Evolutionary conservation across 2,329 filamentous ascomycete genomes (phyloP), one percentile per base, ranked within the genome.

Genomic region (Aspergillus sp.): DNA sequence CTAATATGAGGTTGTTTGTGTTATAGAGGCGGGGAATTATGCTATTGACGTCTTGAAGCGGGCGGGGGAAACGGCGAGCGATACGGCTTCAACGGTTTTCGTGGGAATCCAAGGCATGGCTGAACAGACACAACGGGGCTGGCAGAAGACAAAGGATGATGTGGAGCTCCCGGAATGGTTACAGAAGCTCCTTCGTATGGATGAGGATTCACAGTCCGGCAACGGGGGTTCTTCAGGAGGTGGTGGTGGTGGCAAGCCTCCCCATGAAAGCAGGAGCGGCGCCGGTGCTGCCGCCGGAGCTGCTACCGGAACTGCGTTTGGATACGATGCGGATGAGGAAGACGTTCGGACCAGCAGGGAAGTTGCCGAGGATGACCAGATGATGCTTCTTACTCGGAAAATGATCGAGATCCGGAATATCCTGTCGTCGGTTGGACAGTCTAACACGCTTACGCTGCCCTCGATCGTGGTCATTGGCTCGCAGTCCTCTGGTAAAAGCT

Each of bases 381-480:
- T 99, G 94, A 99, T 99, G 95, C 84, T 97, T 67, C 81, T 99
- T 71, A 99, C 96, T 2, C 94, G 95, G 80, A 98, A 98, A 80
- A 99, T 99, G 95, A 99, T 99, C 71, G 95, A 99, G 80, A 98
- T 99, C 58, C 85, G 96, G 66, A 93, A 89, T 66, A 91, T 99
- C 58, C 82, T 99, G 24, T 90, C 96, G 71, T 91, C 89, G 26
- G 90, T 99, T 51, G 96, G 93, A 36, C 94, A 99, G 79, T 96
- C 93, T 0, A 92, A 90, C 65, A 87, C 91, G 3, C 81, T 99
- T 63, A 94, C 90, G 1, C 80, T 99, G 22, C 95, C 95, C 0
- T 98, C 96, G 0, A 99, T 99, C 59, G 95, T 99, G n/a, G 95
- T 99, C 42, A 97, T 99, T 67, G 95, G 95, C 24, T 99, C 95